Percentiles rank a stretch among this genome's conserved stretches.
Conservation (phyloP, 768 basidiomycete species). For the Russula foetens region DNA sequence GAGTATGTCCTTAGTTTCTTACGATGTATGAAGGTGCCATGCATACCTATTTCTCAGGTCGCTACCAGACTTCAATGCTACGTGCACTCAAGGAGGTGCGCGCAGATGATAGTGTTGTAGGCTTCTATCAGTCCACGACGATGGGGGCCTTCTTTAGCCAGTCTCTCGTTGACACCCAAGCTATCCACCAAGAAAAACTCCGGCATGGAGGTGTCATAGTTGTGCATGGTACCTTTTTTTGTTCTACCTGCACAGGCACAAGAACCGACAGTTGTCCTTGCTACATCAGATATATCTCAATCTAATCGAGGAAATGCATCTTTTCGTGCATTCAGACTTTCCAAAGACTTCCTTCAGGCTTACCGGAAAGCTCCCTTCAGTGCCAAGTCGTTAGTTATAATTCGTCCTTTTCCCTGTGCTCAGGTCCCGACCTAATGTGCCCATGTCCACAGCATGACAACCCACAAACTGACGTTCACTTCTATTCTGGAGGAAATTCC, state of each 20-base stretch:
- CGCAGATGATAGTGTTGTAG: conserved; percentile 85
- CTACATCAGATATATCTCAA: conserved; percentile 57
- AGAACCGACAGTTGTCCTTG: not conserved
- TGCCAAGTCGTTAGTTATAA: conserved; percentile 56
- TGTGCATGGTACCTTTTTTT: conserved; percentile 55
- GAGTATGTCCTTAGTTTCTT: conserved; percentile 38
- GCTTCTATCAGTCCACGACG: conserved; percentile 87
- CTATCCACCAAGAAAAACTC: conserved; percentile 76
- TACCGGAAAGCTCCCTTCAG: conserved; percentile 81
- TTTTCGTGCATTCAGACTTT: conserved; percentile 84
- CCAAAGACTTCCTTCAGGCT: conserved; percentile 70
- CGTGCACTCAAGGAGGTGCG: conserved; percentile 86
- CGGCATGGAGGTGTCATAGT: conserved; percentile 81
- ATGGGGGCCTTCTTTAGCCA: conserved; percentile 83
- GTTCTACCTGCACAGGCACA: not conserved
- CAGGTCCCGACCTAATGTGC: not conserved
- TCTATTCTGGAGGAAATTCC: conserved; percentile 83
- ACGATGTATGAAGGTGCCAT: not conserved
- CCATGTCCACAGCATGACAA: conserved; percentile 49
- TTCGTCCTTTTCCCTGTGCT: not conserved
- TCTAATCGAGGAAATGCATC: conserved; percentile 77
- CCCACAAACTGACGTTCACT: conserved; percentile 76
- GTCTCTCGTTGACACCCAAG: conserved; percentile 71
- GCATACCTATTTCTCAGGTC: conserved; percentile 35
- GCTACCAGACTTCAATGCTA: conserved; percentile 80